Percentiles rank a stretch among this genome's conserved stretches.
Evolutionary conservation across 257 asterid species (phyloP).

Genomic region (Catharanthus roseus): DNA sequence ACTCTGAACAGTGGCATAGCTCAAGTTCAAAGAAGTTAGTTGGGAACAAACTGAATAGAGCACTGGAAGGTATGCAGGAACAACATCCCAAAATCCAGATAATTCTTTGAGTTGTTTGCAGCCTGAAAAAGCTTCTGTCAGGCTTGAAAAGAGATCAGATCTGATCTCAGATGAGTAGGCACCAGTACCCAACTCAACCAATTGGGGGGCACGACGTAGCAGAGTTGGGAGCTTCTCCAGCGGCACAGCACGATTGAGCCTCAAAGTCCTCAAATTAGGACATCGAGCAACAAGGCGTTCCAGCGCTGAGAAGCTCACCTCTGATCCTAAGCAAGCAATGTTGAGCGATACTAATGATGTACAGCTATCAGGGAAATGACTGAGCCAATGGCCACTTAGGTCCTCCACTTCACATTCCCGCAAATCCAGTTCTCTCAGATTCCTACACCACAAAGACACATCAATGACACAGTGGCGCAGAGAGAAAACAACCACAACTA

Average conservation of each 20-base stretch:
- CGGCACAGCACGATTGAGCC: constrained; percentile 44
- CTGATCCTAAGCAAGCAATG: constrained; percentile 36
- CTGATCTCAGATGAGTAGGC: constrained; percentile 34
- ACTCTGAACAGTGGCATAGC: constrained; percentile 65
- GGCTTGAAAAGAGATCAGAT: constrained; percentile 40
- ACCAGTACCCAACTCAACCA: constrained; percentile 35
- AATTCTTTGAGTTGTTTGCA: constrained; percentile 72
- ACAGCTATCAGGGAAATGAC: constrained; percentile 37
- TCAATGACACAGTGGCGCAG: too few relatives aligned
- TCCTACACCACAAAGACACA: constrained; percentile 20
- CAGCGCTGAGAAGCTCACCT: constrained; percentile 37
- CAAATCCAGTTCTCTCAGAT: constrained; percentile 43
- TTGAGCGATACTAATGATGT: constrained; percentile 41
- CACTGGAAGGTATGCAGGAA: constrained; percentile 85
- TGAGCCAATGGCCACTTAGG: constrained; percentile 49
- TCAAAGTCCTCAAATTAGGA: constrained; percentile 35
- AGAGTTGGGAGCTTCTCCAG: constrained; percentile 41
- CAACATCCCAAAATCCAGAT: constrained; percentile 92
- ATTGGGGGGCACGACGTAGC: constrained; percentile 39
- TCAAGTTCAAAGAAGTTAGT: constrained; percentile 74
- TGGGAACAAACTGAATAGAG: constrained; percentile 55
- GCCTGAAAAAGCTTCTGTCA: constrained; percentile 57
- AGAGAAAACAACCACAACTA: too few relatives aligned
- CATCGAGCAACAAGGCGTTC: constrained; percentile 38
- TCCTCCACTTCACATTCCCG: constrained; percentile 49